Base-by-base conservation (phyloP, 1,284 basidiomycete genomes). In the Schizophyllum commune region DNA sequence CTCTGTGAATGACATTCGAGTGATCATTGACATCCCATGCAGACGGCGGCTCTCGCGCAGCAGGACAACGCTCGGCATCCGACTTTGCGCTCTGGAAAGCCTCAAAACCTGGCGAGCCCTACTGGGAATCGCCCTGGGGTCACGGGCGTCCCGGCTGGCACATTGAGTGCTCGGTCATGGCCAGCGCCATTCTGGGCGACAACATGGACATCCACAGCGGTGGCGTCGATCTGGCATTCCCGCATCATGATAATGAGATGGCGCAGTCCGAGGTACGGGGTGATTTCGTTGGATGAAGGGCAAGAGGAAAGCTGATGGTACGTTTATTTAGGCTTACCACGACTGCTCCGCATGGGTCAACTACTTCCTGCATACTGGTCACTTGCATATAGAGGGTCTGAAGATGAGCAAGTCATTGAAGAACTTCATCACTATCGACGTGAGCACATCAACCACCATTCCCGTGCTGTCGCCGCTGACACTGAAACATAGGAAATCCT, bases 371-470 rank as follows among this genome's bases (percentile, higher is more conserved):
- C 97, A 99, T 75, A 99, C 96, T 0, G 97, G 97, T 4, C 97
- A 99, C 77, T 79, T 99, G 47, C 96, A 99, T 75, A 99, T 99
- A 69, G 96, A 98, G 73, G 97, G 97, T 19, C 79, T 98, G 64
- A 99, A 99, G 75, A 99, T 99, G 97, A 95, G 92, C 77, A 99
- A 99, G 76, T 97, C 94, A 7, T 78, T 99, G 63, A 99, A 99
- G 75, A 99, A 99, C 73, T 99, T 99, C 70, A 98, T 99, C 70
- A 97, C 96, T 6, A 97, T 99, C 68, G 92, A 97, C 70, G 94
- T 94, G 70, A n/a, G n/a, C n/a, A n/a, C n/a, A n/a, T n/a, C n/a
- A n/a, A n/a, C n/a, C n/a, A n/a, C n/a, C n/a, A n/a, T n/a, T n/a
- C n/a, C n/a, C n/a, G n/a, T n/a, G n/a, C n/a, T n/a, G n/a, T n/a